phyloP scores from a whole-genome alignment of 202 grass and related monocot species.

The Zizania palustris region DNA sequence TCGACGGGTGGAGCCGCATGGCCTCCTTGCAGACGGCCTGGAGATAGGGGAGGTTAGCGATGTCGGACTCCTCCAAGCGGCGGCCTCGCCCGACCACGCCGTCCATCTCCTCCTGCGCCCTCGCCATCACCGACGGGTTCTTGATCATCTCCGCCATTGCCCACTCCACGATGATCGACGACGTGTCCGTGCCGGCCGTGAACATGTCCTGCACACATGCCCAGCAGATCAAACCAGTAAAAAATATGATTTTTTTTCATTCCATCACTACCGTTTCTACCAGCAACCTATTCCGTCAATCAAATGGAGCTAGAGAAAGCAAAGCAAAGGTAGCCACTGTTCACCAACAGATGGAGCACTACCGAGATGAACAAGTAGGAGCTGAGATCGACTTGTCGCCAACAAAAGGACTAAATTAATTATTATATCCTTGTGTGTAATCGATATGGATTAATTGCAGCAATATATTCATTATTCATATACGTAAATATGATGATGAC shows the following conservation, averaged over 20 bases:
- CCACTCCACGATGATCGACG: slow-evolving; percentile 87
- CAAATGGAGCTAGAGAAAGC: too few species aligned
- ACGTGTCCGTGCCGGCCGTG: slow-evolving; percentile 91
- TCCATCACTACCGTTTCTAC: too few species aligned
- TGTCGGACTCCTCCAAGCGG: slow-evolving; percentile 63
- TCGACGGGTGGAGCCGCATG: slow-evolving; percentile 76
- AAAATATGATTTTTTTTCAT: neutral
- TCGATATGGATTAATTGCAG: neutral
- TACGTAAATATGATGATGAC: neutral
- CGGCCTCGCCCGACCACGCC: slow-evolving; percentile 57
- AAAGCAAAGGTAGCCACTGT: too few species aligned
- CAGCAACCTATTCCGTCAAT: too few species aligned
- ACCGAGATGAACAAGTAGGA: too few species aligned
- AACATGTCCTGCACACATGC: slow-evolving; percentile 65
- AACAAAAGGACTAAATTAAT: neutral
- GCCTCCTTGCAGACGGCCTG: slow-evolving; percentile 86
- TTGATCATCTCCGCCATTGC: slow-evolving; percentile 68
- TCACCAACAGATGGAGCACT: too few species aligned
- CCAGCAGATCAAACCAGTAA: neutral
- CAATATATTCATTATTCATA: neutral
- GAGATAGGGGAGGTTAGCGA: slow-evolving; percentile 66
- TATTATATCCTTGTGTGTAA: neutral
- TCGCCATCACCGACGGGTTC: slow-evolving; percentile 55
- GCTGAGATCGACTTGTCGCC: neutral
- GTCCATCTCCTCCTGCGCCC: slow-evolving; percentile 70